Evolutionary conservation across 306 rosid genomes (phyloP).

Genomic region (Rosa persica): DNA sequence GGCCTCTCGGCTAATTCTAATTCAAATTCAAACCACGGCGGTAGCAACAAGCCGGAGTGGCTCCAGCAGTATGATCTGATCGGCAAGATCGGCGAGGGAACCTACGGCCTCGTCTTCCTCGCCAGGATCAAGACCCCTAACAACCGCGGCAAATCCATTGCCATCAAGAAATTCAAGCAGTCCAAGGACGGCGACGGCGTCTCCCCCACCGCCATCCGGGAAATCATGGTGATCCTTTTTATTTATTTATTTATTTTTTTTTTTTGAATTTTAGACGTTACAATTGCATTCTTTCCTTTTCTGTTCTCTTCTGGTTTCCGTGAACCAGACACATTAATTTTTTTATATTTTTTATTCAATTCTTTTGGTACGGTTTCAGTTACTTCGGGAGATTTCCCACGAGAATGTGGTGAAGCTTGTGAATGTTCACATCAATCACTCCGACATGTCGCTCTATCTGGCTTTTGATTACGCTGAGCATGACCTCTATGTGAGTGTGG

Average conservation of each 20-base stretch:
- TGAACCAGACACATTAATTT: not conserved
- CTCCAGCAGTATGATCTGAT: conserved; percentile 90
- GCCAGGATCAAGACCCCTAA: conserved; percentile 59
- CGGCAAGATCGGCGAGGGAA: conserved; percentile 94
- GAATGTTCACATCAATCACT: conserved; percentile 90
- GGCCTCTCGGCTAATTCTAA: conserved; percentile 11
- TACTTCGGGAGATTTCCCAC: conserved; percentile 87
- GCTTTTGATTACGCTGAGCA: conserved; percentile 97
- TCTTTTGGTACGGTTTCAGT: conserved; percentile 37
- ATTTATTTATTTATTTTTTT: not conserved
- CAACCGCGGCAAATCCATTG: conserved; percentile 86
- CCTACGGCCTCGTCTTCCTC: conserved; percentile 90
- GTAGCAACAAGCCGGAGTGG: conserved; percentile 89
- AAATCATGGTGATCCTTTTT: conserved; percentile 64
- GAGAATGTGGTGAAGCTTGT: conserved; percentile 94
- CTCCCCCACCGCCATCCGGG: conserved; percentile 98
- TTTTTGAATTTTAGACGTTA: not conserved
- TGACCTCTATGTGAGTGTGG: conserved; percentile 83
- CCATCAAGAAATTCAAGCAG: conserved; percentile 93
- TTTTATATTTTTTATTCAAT: not conserved
- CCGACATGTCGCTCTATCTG: conserved; percentile 90
- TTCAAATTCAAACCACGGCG: conserved; percentile 28
- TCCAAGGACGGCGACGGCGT: conserved; percentile 96
- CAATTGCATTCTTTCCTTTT: conserved; percentile 12
- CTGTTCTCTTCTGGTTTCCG: not conserved